Conservation (phyloP, 768 basidiomycete genomes). For the Panaeolus papilionaceus region DNA sequence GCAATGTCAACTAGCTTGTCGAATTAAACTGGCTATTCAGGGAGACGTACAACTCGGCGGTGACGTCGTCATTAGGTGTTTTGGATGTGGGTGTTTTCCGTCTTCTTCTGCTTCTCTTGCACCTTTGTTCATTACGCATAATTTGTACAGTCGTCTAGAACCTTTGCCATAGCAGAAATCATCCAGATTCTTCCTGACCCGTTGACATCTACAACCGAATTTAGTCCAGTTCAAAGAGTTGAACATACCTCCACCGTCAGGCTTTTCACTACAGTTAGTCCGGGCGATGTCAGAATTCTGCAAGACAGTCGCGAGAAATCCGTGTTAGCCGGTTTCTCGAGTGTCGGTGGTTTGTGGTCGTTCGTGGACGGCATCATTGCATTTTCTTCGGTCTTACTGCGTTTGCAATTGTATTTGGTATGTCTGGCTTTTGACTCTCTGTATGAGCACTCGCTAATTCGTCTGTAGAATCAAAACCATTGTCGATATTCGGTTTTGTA, state of each 20-base stretch:
- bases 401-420: conserved; percentile 12
- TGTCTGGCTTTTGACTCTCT: background rate
- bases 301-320: conserved; percentile 20
- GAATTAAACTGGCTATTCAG: background rate
- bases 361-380: conserved; percentile 18
- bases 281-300: conserved; percentile 3
- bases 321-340: conserved; percentile 15
- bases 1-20: background rate
- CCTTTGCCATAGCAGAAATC: conserved; percentile 2
- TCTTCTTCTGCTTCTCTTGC: background rate
- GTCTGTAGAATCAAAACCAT: background rate
- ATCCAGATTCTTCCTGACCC: conserved; percentile 9
- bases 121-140: background rate
- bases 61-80: background rate
- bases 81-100: background rate
- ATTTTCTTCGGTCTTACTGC: conserved; percentile 18
- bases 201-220: background rate
- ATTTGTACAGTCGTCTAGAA: background rate
- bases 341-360: conserved; percentile 22
- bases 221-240: background rate
- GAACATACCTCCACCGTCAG: conserved; percentile 7
- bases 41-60: background rate
- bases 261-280: background rate
- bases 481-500: background rate
- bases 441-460: background rate